These are phyloP conservation scores for Verticillium isaacii DNA, from an alignment of 2,329 filamentous ascomycete genomes.

Conservation along the genomic window DNA sequence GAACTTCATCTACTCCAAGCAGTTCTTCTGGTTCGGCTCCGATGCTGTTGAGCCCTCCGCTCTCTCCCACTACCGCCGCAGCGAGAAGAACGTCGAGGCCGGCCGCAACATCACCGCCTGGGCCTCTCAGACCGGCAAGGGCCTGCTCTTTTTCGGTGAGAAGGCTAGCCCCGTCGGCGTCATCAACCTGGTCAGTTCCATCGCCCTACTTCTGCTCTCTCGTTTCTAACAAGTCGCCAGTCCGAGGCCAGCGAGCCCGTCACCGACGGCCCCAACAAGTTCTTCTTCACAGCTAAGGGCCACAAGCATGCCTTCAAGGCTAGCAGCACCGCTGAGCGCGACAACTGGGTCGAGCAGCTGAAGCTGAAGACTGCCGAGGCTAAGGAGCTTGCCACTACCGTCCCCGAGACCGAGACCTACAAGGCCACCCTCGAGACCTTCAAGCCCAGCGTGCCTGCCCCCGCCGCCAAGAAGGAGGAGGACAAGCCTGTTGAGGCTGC, in stretches of 20 bases:
- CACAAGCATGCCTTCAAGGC: conserved; percentile 97
- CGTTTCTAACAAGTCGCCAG: conserved; percentile 31
- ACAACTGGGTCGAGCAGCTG: conserved; percentile 84
- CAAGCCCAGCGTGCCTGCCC: conserved; percentile 38
- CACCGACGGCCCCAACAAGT: conserved; percentile 73
- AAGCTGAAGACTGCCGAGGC: conserved; percentile 81
- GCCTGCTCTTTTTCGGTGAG: conserved; percentile 86
- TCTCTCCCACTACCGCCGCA: conserved; percentile 73
- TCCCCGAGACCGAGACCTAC: conserved; percentile 80
- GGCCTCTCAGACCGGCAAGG: conserved; percentile 92
- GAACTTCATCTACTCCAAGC: conserved; percentile 87
- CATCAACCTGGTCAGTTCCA: conserved; percentile 71
- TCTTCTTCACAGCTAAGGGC: conserved; percentile 77
- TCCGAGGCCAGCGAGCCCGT: conserved; percentile 64
- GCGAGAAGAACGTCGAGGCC: conserved; percentile 74
- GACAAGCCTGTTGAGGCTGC: conserved; percentile 35
- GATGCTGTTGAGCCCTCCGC: conserved; percentile 71
- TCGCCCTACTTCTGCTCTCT: not conserved
- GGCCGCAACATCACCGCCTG: conserved; percentile 80
- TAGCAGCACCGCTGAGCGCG: conserved; percentile 66
- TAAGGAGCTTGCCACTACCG: conserved; percentile 69
- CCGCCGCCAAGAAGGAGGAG: conserved; percentile 38
- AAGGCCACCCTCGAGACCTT: conserved; percentile 76
- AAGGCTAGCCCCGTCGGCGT: conserved; percentile 77
- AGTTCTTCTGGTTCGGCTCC: conserved; percentile 82